Evolutionary conservation across 441 rosid species (phyloP).

Genomic region (Populus trichocarpa): DNA sequence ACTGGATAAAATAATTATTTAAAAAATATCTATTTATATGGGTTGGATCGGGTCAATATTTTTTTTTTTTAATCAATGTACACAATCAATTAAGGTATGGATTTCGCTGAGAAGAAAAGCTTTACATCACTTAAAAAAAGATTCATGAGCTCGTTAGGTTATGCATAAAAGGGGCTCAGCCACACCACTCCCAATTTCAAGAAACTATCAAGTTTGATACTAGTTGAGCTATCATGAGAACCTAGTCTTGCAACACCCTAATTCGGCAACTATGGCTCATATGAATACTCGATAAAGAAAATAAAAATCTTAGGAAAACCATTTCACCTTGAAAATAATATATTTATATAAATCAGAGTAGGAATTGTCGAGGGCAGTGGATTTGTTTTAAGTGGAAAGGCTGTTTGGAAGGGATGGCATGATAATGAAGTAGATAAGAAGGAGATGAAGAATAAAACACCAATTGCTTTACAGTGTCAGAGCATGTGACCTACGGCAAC

Average conservation of each 20-base stretch:
- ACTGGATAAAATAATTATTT: no score
- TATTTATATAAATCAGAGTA: no score
- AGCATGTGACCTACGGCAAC: constrained; percentile 43
- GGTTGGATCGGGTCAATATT: accelerated
- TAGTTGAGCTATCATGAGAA: no score
- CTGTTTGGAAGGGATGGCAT: constrained; percentile 7
- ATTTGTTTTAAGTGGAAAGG: constrained; percentile 25
- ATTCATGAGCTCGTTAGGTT: no score
- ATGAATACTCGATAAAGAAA: not conserved
- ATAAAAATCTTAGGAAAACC: not conserved
- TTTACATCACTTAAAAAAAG: no score
- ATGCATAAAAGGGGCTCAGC: not conserved
- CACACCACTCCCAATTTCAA: not conserved
- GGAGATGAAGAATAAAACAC: constrained; percentile 35
- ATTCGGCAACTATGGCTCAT: not conserved
- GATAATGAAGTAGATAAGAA: constrained; percentile 23
- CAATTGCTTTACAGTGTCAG: constrained; percentile 23
- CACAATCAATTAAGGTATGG: not conserved
- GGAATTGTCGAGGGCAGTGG: not conserved
- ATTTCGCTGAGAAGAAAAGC: no score
- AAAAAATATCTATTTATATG: accelerated
- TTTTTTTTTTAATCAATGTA: no score
- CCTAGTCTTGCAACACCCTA: no score
- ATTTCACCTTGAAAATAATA: not conserved
- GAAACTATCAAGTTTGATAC: no score